Evolutionary conservation across 768 basidiomycete genomes (phyloP).

Genomic region (Leucocoprinus birnbaumii): DNA sequence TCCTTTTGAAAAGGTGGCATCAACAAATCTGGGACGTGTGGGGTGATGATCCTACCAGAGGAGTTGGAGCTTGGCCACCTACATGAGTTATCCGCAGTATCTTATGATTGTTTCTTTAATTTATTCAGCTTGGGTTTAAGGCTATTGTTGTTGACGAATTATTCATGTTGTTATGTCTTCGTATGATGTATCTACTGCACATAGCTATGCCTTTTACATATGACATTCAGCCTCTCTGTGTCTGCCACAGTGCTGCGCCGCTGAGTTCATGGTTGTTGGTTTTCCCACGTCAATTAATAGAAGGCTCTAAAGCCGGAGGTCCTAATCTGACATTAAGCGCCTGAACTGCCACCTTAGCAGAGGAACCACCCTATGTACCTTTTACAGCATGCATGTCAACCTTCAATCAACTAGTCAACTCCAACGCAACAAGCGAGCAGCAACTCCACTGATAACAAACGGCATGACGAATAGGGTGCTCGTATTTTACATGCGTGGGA

Average conservation of each 20-base stretch:
- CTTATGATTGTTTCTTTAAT: neutral
- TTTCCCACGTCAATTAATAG: neutral
- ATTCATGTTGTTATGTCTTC: constrained; percentile 14
- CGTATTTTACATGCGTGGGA: constrained; percentile 2
- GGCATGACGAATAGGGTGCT: constrained; percentile 8
- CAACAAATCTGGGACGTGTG: constrained; percentile 42
- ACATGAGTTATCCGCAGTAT: constrained; percentile 22
- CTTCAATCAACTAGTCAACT: no score
- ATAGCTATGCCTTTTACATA: neutral
- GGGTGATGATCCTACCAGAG: constrained; percentile 29
- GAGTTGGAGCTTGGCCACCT: constrained; percentile 34
- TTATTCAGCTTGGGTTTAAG: neutral
- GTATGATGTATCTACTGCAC: constrained; percentile 4
- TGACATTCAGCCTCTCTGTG: no score
- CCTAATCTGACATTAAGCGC: neutral
- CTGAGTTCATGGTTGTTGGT: no score
- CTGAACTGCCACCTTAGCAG: no score
- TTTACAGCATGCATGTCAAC: no score
- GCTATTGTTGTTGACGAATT: neutral
- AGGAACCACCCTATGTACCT: no score
- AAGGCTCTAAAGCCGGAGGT: neutral
- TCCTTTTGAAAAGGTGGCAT: constrained; percentile 31
- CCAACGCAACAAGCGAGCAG: neutral
- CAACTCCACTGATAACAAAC: neutral
- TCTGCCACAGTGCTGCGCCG: no score